phyloP scores from a whole-genome alignment of 768 basidiomycete genomes.

The Tricholoma flavovirens region DNA sequence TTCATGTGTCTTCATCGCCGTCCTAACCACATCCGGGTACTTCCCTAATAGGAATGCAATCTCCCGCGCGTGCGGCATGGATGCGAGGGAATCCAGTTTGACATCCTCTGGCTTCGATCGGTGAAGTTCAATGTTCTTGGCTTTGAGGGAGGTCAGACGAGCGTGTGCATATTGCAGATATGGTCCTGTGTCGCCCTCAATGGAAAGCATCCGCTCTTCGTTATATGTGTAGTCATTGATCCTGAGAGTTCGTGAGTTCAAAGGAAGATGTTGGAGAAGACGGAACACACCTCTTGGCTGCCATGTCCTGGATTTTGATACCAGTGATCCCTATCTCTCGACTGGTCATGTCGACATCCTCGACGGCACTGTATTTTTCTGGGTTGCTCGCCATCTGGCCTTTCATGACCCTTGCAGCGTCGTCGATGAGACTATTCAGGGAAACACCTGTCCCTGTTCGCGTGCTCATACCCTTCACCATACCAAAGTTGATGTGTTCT shows the following conservation, averaged over 20 bases:
- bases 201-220: constrained; percentile 90
- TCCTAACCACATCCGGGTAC: constrained; percentile 89
- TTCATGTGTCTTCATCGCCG: constrained; percentile 79
- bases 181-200: constrained; percentile 93
- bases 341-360: constrained; percentile 76
- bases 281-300: constrained; percentile 71
- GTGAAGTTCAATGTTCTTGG: constrained; percentile 85
- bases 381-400: constrained; percentile 95
- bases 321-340: constrained; percentile 90
- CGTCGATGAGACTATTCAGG: constrained; percentile 87
- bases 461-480: constrained; percentile 94
- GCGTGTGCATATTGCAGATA: constrained; percentile 98
- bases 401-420: constrained; percentile 87
- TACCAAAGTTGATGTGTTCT: constrained; percentile 85
- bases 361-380: constrained; percentile 84
- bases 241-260: constrained; percentile 31
- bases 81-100: constrained; percentile 57
- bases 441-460: constrained; percentile 93
- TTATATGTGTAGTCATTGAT: constrained; percentile 97
- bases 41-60: constrained; percentile 81
- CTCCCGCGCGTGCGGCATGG: constrained; percentile 72
- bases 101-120: constrained; percentile 68
- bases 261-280: neutral
- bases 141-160: constrained; percentile 82
- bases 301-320: constrained; percentile 98